A percentile compares a stretch with the other conserved stretches of the same genome.
Conservation (phyloP, 2,329 filamentous ascomycete species). For the Aspergillus arachidicola region DNA sequence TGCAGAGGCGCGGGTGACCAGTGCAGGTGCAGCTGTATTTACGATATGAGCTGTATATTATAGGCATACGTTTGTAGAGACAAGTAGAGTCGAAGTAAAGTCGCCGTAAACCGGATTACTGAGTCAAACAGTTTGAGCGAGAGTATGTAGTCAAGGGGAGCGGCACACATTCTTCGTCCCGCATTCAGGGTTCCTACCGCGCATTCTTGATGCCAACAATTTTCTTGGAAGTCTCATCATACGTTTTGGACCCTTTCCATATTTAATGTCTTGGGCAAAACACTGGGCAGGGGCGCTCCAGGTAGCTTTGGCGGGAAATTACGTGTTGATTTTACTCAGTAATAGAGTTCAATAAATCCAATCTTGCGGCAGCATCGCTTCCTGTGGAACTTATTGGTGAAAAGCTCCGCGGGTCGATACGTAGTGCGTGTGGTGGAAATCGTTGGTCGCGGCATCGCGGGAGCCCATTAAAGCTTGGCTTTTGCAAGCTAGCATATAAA, state of each 20-base stretch:
- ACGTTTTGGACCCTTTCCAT: neutral
- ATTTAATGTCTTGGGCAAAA: neutral
- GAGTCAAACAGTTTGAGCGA: neutral
- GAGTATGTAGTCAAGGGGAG: neutral
- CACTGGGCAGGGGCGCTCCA: neutral
- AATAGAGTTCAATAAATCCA: constrained; percentile 4
- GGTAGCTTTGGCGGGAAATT: neutral
- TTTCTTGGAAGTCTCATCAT: neutral
- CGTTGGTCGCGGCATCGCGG: neutral
- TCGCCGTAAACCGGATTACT: neutral
- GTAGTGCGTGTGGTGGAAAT: neutral
- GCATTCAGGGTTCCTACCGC: neutral
- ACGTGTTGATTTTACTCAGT: neutral
- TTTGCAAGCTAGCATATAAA: neutral
- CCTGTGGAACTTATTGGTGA: neutral
- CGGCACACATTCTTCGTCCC: neutral
- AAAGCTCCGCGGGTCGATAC: neutral
- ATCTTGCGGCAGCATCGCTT: too few species aligned
- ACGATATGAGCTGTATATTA: neutral
- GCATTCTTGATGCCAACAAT: neutral
- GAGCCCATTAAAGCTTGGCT: constrained; percentile 7
- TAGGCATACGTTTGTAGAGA: neutral
- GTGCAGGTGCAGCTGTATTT: neutral
- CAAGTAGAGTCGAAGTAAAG: neutral
- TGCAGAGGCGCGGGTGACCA: neutral